Base-by-base conservation (phyloP, 805 yeast species). In the Millerago galiae region DNA sequence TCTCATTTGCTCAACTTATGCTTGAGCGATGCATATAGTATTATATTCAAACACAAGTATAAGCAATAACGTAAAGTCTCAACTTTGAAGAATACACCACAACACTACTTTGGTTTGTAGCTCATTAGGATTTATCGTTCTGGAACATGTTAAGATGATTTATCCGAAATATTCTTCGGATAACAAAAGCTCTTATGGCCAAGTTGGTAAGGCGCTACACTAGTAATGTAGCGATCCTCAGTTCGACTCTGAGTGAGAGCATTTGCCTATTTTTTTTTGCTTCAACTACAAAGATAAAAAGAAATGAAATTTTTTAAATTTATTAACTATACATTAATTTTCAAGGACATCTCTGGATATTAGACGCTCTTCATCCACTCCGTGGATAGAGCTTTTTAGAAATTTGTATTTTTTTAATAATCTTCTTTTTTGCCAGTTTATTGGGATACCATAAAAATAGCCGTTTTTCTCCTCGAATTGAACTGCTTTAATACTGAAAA, bases 221-320 rank as follows among this genome's bases (percentile, higher is more conserved):
- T 79, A 77, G 83, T 79, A 79, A 77, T 79, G 85, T 79, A 72
- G 77, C 79, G 83, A 79, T 79, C 84, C 78, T 79, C 81, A 76
- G 82, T 75, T 76, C 82, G 75, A 76, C 67, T 76, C 81, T 75
- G 80, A 78, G 75, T 75, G 74, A 77, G 69, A 77, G 80, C 79
- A 72, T 34, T 21, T 21, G 24, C 7, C 24, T 21, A 21, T 21
- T 21, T 21, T 21, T 21, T 21, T 21, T 21, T 21, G 4, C 24
- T 21, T 21, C 24, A 21, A 21, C 7, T 21, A 21, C 24, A 21
- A 21, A 7, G 4, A 5, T 21, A 7, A 21, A 21, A 21, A 21
- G 7, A 7, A 5, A 5, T 21, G 24, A 21, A 21, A 21, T 21
- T 21, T 5, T 5, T 21, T 5, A 21, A 21, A 21, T 21, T 21